Conservation (phyloP, 2,329 filamentous ascomycete genomes). For the Beauveria brongniartii region DNA sequence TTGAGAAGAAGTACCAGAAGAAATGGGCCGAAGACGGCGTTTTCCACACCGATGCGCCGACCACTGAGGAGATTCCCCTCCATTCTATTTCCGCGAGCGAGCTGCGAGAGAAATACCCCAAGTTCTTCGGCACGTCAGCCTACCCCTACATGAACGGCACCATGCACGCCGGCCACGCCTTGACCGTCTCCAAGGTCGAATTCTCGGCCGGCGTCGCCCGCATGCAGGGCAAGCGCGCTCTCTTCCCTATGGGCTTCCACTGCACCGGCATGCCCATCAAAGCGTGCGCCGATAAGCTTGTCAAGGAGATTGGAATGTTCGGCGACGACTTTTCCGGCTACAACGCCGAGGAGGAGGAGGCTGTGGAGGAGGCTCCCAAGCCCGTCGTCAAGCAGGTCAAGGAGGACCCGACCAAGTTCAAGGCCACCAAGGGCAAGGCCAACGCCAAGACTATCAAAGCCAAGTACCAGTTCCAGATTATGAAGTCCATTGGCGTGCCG, state of each 20-base stretch:
- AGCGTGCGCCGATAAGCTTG: constrained; percentile 90
- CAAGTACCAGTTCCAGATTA: constrained; percentile 95
- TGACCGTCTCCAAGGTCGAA: constrained; percentile 88
- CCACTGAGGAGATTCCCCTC: constrained; percentile 66
- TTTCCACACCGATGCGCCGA: constrained; percentile 82
- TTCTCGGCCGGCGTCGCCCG: constrained; percentile 80
- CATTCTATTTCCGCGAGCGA: constrained; percentile 65
- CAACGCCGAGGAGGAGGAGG: constrained; percentile 49
- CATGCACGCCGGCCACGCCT: constrained; percentile 84
- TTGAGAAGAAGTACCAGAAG: constrained; percentile 88
- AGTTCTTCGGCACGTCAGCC: constrained; percentile 66
- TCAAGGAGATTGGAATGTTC: constrained; percentile 81
- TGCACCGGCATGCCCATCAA: constrained; percentile 95
- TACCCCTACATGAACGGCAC: constrained; percentile 74
- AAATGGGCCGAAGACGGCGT: constrained; percentile 46
- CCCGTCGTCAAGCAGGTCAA: constrained; percentile 58
- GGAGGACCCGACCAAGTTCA: constrained; percentile 85
- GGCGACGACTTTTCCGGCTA: constrained; percentile 79
- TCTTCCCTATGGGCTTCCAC: constrained; percentile 93
- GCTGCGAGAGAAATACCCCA: constrained; percentile 73
- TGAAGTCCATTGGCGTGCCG: constrained; percentile 84
- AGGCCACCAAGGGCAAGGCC: constrained; percentile 86
- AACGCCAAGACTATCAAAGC: constrained; percentile 82
- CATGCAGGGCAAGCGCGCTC: constrained; percentile 79
- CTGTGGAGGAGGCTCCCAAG: constrained; percentile 39